phyloP scores from a whole-genome alignment of 2,329 filamentous ascomycete genomes.

The Arthrobotrys megalospora region DNA sequence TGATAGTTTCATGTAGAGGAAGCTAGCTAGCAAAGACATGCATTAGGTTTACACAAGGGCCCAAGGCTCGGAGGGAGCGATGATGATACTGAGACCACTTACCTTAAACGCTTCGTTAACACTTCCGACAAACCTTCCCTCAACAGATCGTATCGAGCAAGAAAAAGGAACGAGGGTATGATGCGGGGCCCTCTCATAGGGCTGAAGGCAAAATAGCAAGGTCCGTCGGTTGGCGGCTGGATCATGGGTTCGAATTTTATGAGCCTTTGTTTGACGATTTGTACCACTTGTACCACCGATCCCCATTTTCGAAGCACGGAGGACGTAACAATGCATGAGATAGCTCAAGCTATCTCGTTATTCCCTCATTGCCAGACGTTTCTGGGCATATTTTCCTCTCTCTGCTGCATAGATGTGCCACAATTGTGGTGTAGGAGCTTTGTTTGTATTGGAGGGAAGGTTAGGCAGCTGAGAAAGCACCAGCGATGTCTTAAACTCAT shows the following conservation, averaged over 20 bases:
- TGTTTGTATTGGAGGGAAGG: background rate
- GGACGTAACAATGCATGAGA: conserved; percentile 36
- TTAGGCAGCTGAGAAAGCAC: conserved; percentile 25
- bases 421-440: background rate
- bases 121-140: conserved; percentile 5
- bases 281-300: conserved; percentile 17
- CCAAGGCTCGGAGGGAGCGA: conserved; percentile 51
- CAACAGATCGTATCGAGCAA: conserved; percentile 21
- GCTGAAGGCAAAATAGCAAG: conserved; percentile 51
- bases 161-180: background rate
- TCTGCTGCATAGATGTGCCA: conserved; percentile 18
- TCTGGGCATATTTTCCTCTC: conserved; percentile 20
- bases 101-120: background rate
- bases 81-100: background rate
- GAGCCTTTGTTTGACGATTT: conserved; percentile 14
- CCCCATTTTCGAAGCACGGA: conserved; percentile 4
- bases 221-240: conserved; percentile 8
- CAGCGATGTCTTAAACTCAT: conserved; percentile 34
- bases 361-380: conserved; percentile 7
- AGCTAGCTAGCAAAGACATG: background rate
- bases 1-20: conserved; percentile 28
- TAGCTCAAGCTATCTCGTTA: conserved; percentile 22
- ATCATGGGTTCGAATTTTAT: background rate
- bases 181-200: conserved; percentile 46
- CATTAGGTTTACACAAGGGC: conserved; percentile 16